Conservation (phyloP, 345 rosid species). For the Pseudoturritis turrita region DNA sequence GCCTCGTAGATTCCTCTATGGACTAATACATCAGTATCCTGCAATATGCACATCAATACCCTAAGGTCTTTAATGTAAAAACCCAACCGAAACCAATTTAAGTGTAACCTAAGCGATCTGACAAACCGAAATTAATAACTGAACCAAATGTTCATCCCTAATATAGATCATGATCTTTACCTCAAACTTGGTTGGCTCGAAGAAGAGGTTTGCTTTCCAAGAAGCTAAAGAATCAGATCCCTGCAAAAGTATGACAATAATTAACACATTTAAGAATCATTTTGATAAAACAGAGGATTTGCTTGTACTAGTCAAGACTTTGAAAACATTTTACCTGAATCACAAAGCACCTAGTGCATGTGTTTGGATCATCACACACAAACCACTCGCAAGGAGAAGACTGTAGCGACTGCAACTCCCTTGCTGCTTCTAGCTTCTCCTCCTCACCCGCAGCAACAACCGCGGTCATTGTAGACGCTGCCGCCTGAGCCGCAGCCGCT, state of each 20-base stretch:
- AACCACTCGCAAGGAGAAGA: slow-evolving; percentile 96
- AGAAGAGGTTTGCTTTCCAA: slow-evolving; percentile 90
- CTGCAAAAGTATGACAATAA: slow-evolving; percentile 27
- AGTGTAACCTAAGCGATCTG: not conserved
- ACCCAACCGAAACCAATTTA: not conserved
- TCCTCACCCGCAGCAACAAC: slow-evolving; percentile 87
- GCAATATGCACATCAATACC: not conserved
- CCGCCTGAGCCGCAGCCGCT: slow-evolving; percentile 75
- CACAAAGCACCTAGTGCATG: slow-evolving; percentile 71
- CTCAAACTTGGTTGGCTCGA: slow-evolving; percentile 87
- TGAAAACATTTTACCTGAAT: slow-evolving; percentile 53
- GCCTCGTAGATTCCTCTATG: slow-evolving; percentile 97
- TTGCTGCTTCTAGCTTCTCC: slow-evolving; percentile 72
- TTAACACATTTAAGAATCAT: not conserved
- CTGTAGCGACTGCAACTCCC: slow-evolving; percentile 67
- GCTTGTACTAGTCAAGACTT: not conserved
- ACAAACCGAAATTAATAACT: not conserved
- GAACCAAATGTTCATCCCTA: not conserved
- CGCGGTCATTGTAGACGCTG: slow-evolving; percentile 78
- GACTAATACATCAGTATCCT: slow-evolving; percentile 77
- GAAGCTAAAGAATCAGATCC: slow-evolving; percentile 92
- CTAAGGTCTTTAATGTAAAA: not conserved
- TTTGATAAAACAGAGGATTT: not conserved
- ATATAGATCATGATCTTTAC: slow-evolving; percentile 29
- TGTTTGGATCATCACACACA: slow-evolving; percentile 69